phyloP scores from a whole-genome alignment of 202 grass and related monocot species.

The Schoenoplectus tabernaemontani region DNA sequence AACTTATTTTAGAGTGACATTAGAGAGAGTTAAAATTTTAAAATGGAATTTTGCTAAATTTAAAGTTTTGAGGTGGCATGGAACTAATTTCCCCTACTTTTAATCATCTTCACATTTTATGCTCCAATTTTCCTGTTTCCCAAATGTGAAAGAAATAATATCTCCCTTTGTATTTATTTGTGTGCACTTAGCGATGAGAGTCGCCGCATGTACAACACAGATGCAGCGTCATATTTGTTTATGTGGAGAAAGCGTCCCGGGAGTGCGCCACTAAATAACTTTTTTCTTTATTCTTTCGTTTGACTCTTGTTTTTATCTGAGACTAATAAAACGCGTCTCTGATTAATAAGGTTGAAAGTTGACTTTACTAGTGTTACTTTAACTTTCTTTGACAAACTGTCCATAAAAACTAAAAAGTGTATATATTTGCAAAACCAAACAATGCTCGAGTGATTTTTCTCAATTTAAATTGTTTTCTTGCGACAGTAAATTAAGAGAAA shows the following conservation, averaged over 20 bases:
- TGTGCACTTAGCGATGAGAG: not conserved
- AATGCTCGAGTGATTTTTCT: not conserved
- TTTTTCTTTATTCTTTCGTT: constrained; percentile 6
- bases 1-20: too few relatives aligned
- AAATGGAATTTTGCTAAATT: too few relatives aligned
- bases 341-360: constrained; percentile 14
- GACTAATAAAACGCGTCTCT: constrained; percentile 5
- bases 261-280: constrained; percentile 6
- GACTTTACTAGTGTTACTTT: constrained; percentile 8
- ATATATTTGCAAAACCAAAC: not conserved
- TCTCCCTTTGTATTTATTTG: not conserved
- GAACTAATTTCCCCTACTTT: too few relatives aligned
- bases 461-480: too few relatives aligned
- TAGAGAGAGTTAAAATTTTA: too few relatives aligned
- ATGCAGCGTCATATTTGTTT: not conserved
- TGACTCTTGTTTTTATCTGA: not conserved
- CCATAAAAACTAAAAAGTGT: not conserved
- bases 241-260: not conserved
- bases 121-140: not conserved
- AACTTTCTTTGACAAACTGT: constrained; percentile 9
- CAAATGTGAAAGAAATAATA: not conserved
- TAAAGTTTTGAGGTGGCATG: too few relatives aligned
- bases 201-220: not conserved
- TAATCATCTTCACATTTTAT: not conserved
- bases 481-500: too few relatives aligned